Base-by-base conservation (phyloP, 805 yeast genomes). In the Maudiozyma pseudohumilis region DNA sequence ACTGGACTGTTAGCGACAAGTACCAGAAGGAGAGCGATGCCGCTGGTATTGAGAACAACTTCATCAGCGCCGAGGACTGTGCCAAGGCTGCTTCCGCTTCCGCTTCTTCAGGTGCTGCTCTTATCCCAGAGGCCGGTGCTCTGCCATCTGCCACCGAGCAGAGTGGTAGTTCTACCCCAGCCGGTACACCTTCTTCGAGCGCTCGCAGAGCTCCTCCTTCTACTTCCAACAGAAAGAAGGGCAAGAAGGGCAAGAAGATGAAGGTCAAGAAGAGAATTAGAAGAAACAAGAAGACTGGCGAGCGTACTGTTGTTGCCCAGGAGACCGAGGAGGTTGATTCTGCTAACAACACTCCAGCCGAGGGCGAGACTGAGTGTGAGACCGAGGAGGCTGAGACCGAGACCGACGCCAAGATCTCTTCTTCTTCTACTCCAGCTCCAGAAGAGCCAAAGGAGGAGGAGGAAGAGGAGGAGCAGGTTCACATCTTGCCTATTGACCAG, bases 121-220 rank as follows among this genome's bases (percentile, higher is more conserved):
- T 41, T 21, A 67, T 69, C 41, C 74, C 75, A 19, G 75, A 68
- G 48, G 61, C 74, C 38, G 74, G 69, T 41, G 73, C 74, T 12
- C 48, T 70, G 38, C 43, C 60, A 3, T 9, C 22, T 18, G 15
- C 32, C 9, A 8, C 11, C 8, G 23, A 17, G 12, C 23, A 15
- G 2, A 62, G 59, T 35, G 66, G 68, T 41, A 72, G 74, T 18
- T 66, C 68, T 41, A 73, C 75, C 17, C 74, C 68, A 47, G 60
- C 73, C 38, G 73, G 69, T 41, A 72, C 74, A 12, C 48, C 70
- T 38, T 7, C n/a, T 11, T 22, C 34, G 7, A 35, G 24, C 7
- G 30, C 30, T 11, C 11, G 12, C n/a, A 26, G 24, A 9, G 39
- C 35, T 17, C 40, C 43, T 6, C 37, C 40, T 17, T 33, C 46